These are phyloP conservation scores for Sclerotinia trifoliorum DNA, from an alignment of 2,329 filamentous ascomycete species.

Conservation along the genomic window DNA sequence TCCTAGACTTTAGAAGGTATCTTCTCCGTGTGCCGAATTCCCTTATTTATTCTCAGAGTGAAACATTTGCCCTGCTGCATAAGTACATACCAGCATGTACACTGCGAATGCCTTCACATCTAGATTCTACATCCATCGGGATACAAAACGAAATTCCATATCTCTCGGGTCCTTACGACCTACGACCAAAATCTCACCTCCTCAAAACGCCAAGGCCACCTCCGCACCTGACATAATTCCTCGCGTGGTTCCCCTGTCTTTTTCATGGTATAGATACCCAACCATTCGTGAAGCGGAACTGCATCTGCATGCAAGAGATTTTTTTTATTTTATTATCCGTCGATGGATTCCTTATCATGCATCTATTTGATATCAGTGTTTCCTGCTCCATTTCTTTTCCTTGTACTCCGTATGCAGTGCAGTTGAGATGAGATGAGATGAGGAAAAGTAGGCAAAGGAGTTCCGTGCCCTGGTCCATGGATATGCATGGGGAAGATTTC, in stretches of 20 bases:
- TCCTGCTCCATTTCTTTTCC: neutral
- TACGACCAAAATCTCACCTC: neutral
- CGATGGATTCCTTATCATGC: constrained; percentile 9
- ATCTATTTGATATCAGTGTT: neutral
- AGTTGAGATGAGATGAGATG: too few relatives aligned
- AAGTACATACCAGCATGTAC: neutral
- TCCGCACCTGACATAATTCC: constrained; percentile 7
- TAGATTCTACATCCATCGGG: too few relatives aligned
- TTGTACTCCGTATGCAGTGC: neutral
- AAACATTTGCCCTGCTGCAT: too few relatives aligned
- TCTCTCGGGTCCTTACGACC: neutral
- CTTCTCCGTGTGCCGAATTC: neutral
- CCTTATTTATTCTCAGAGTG: neutral
- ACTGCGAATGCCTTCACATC: neutral
- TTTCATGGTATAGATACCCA: neutral
- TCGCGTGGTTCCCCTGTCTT: constrained; percentile 18
- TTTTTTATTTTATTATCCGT: constrained; percentile 6
- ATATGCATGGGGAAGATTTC: neutral
- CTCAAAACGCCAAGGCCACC: neutral
- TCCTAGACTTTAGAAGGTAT: too few relatives aligned
- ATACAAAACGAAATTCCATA: neutral
- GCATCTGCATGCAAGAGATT: constrained; percentile 5
- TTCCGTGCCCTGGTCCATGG: neutral
- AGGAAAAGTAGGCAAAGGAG: neutral
- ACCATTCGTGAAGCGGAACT: constrained; percentile 12